Conservation (phyloP, 164 flowering plant genomes). For the Macadamia tetraphylla region DNA sequence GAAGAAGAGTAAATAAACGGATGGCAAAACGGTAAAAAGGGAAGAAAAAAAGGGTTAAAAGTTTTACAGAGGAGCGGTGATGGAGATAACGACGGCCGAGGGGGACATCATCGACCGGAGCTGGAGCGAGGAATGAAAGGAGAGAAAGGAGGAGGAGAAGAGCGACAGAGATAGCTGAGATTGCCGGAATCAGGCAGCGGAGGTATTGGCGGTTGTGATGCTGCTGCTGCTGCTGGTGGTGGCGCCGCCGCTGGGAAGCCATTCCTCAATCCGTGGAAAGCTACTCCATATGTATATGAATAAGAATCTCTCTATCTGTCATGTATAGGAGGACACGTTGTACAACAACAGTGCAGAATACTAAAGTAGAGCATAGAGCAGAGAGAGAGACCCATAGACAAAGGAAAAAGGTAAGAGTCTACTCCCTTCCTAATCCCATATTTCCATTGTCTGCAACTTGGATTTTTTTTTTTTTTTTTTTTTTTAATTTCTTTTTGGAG, state of each 20-base stretch:
- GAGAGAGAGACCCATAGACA: too few relatives aligned
- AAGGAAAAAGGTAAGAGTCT: too few relatives aligned
- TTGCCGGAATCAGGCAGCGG: conserved; percentile 24
- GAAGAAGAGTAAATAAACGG: neutral
- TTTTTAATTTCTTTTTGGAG: too few relatives aligned
- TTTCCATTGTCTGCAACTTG: too few relatives aligned
- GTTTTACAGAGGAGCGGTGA: neutral
- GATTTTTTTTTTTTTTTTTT: too few relatives aligned
- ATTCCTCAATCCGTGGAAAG: neutral
- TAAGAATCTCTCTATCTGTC: too few relatives aligned
- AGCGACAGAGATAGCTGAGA: conserved; percentile 29
- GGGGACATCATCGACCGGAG: conserved; percentile 29
- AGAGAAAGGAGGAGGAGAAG: conserved; percentile 35
- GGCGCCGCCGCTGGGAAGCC: conserved; percentile 53
- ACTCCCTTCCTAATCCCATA: too few relatives aligned
- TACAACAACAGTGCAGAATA: too few relatives aligned
- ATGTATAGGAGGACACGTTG: too few relatives aligned
- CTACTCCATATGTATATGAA: too few relatives aligned
- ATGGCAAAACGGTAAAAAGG: neutral
- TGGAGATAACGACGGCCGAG: conserved; percentile 17
- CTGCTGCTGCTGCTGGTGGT: conserved; percentile 22
- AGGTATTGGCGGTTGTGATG: neutral
- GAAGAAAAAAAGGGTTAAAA: conserved; percentile 16
- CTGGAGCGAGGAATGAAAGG: conserved; percentile 48
- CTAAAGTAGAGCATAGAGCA: too few relatives aligned